Evolutionary conservation across 2,329 filamentous ascomycete species (phyloP).

Genomic region (Sordariomycetes sp.): DNA sequence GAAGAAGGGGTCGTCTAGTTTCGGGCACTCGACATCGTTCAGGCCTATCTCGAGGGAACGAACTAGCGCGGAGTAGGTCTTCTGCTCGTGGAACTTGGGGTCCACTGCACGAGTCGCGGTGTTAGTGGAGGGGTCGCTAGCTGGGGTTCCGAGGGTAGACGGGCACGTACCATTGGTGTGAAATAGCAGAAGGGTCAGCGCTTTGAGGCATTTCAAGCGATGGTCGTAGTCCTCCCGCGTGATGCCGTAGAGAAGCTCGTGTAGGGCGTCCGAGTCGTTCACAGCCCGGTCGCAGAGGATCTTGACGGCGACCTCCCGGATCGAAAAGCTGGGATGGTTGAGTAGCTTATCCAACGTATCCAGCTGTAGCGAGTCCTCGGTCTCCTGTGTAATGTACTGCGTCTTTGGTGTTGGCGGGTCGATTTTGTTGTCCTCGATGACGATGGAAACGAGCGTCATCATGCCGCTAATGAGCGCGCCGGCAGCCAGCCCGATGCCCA

Average conservation of each 20-base stretch:
- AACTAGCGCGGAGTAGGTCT: conserved; percentile 47
- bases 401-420: conserved; percentile 54
- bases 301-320: conserved; percentile 56
- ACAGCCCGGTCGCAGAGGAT: conserved; percentile 46
- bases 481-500: conserved; percentile 44
- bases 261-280: conserved; percentile 43
- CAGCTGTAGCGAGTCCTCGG: conserved; percentile 58
- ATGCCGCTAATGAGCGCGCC: conserved; percentile 48
- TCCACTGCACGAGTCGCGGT: conserved; percentile 12
- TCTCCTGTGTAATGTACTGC: conserved; percentile 65
- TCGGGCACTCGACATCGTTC: conserved; percentile 35
- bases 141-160: background rate
- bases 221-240: conserved; percentile 47
- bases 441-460: conserved; percentile 44
- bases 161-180: conserved; percentile 20
- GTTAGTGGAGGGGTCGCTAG: background rate
- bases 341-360: conserved; percentile 58
- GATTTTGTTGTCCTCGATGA: conserved; percentile 56
- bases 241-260: conserved; percentile 45
- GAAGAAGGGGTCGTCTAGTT: conserved; percentile 43
- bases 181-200: conserved; percentile 42
- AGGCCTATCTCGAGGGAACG: conserved; percentile 47
- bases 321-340: conserved; percentile 60
- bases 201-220: conserved; percentile 44
- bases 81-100: conserved; percentile 35